Percentiles rank a stretch among this genome's conserved stretches.
These are phyloP conservation scores for Euphrasia arctica DNA, from an alignment of 305 asterid genomes.

Conservation along the genomic window DNA sequence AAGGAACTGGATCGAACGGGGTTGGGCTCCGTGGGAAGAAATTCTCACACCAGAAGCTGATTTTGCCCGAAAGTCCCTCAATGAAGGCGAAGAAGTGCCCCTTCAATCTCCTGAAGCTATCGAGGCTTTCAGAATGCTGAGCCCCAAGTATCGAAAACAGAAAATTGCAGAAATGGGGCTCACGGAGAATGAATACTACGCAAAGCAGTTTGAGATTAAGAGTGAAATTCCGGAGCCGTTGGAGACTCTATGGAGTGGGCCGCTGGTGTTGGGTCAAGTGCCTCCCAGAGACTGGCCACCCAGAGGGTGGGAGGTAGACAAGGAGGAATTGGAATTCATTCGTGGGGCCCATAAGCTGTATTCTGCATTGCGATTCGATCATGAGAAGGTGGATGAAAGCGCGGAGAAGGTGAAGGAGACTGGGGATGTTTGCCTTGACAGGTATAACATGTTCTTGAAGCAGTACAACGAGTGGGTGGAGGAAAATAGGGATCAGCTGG, in stretches of 20 bases:
- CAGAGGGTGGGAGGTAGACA: constrained; percentile 85
- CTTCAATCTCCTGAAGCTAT: constrained; percentile 77
- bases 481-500: constrained; percentile 70
- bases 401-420: constrained; percentile 42
- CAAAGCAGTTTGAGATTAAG: constrained; percentile 84
- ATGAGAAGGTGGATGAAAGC: constrained; percentile 56
- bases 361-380: constrained; percentile 52
- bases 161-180: constrained; percentile 75
- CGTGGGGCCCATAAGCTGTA: constrained; percentile 72
- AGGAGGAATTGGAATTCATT: constrained; percentile 77
- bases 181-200: constrained; percentile 79
- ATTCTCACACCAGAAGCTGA: constrained; percentile 85
- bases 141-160: constrained; percentile 63
- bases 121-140: constrained; percentile 79
- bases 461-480: constrained; percentile 89
- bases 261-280: constrained; percentile 61
- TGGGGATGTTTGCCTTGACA: constrained; percentile 57
- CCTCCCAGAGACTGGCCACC: constrained; percentile 99
- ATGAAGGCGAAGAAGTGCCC: constrained; percentile 97
- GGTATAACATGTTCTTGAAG: constrained; percentile 84
- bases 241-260: constrained; percentile 74
- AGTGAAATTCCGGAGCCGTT: constrained; percentile 83
- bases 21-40: constrained; percentile 99
- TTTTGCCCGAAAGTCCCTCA: constrained; percentile 79
- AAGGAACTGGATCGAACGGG: constrained; percentile 85